Conservation (phyloP, 208 protist species). For the Lotmaria passim region DNA sequence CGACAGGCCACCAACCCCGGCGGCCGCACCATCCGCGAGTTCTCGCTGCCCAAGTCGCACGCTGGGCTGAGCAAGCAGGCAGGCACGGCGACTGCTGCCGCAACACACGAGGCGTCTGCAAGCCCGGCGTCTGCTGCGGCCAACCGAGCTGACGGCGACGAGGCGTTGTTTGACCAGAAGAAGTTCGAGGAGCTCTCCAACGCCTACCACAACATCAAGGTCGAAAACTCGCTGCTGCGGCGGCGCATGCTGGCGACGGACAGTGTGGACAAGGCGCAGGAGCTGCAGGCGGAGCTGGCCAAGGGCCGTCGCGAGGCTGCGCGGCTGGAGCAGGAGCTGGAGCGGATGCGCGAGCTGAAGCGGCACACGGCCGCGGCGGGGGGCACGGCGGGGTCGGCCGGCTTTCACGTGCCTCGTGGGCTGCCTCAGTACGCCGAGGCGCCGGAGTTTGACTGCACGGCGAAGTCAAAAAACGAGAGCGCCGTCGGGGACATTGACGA, state of each 20-base stretch:
- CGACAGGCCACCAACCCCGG: conserved; percentile 69
- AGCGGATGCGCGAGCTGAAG: conserved; percentile 58
- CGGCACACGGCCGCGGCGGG: conserved; percentile 9
- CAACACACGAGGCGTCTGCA: neutral
- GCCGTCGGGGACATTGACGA: conserved; percentile 50
- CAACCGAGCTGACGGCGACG: conserved; percentile 23
- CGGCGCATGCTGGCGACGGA: conserved; percentile 75
- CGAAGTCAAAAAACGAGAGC: conserved; percentile 51
- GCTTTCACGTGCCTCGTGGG: conserved; percentile 29
- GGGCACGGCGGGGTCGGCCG: conserved; percentile 8
- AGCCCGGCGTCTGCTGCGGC: conserved; percentile 5
- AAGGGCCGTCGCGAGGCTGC: conserved; percentile 54
- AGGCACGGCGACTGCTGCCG: neutral
- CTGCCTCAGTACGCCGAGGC: conserved; percentile 51
- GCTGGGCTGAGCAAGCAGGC: conserved; percentile 5
- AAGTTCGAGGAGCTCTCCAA: conserved; percentile 68
- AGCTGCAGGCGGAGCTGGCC: conserved; percentile 68
- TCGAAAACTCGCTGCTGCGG: conserved; percentile 83
- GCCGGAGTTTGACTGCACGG: conserved; percentile 38
- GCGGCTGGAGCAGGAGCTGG: conserved; percentile 61
- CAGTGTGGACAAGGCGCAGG: conserved; percentile 63
- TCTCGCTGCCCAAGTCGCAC: conserved; percentile 68
- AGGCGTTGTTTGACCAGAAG: conserved; percentile 42
- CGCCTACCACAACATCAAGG: conserved; percentile 87
- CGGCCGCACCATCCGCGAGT: conserved; percentile 76